Evolutionary conservation across 148 eudicot genomes (phyloP), one percentile per base, ranked within the genome.

Genomic region (Fagopyrum tataricum): DNA sequence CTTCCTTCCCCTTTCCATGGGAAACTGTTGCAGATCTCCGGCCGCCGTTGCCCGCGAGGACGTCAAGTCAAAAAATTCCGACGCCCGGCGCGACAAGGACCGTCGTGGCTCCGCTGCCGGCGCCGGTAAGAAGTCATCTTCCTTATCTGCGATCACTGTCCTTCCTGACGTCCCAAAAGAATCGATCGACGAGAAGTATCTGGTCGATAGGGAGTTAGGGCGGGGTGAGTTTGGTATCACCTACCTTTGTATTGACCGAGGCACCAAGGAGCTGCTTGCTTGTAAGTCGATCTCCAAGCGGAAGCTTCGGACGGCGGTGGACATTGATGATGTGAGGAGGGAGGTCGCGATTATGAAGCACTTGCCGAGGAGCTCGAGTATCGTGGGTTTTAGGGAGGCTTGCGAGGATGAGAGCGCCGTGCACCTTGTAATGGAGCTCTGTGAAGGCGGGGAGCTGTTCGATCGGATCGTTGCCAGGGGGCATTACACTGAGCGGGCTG

Each of bases 11-110:
- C 74, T 79, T 69, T 80, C 79, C 4, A 92, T 92, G 97, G 98
- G 98, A 0, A 93, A 93, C 79, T 93, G 98, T 80, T 93, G 98
- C 84, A 90, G 98, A 93, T 93, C 98, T 86, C 98, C 96, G 23
- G 96, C 98, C 5, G 87, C 98, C 0, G 93, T 90, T 0, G 98
- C 98, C 10, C 73, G 98, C 7, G 98, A 93, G 37, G 98, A 90
- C 67, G 98, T 93, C 0, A 88, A 90, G 80, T 83, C 91, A 17
- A 86, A 82, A 52, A 79, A 77, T 73, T 79, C 91, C 52, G 81
- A 80, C 59, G 81, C 77, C 58, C 78, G 86, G 47, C 83, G 71
- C 31, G 82, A 80, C 47, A 82, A 81, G 48, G 61, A 78, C 20
- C 73, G 78, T 13, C 74, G 68, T 51, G 53, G 62, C 62, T 17